Conservation (phyloP, 2,329 filamentous ascomycete species). For the Fusarium verticillioides region DNA sequence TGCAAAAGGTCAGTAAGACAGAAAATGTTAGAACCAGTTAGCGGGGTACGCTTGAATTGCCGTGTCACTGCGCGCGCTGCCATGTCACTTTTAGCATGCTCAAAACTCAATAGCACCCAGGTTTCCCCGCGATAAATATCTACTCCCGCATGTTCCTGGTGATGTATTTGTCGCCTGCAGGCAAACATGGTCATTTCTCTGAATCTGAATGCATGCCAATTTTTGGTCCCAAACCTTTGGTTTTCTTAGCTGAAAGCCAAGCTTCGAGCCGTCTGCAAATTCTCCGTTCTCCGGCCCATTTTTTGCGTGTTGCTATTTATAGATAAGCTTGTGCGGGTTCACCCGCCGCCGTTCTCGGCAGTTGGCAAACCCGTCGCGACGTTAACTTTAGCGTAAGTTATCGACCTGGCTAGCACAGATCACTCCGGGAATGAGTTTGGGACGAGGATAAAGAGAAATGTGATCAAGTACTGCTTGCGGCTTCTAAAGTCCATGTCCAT, state of each 20-base stretch:
- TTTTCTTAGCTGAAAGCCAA: background rate
- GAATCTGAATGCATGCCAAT: background rate
- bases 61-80: fast-evolving
- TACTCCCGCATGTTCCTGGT: fast-evolving
- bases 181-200: background rate
- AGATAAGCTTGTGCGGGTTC: background rate
- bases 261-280: background rate
- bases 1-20: fast-evolving
- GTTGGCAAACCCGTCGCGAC: fast-evolving
- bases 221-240: background rate
- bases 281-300: background rate
- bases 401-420: too few species aligned
- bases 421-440: too few species aligned
- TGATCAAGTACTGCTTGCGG: too few species aligned
- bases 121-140: fast-evolving
- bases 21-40: fast-evolving
- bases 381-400: too few species aligned
- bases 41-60: fast-evolving
- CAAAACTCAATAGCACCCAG: fast-evolving
- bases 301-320: background rate
- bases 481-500: background rate
- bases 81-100: fast-evolving
- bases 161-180: fast-evolving
- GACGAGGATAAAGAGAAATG: too few species aligned
- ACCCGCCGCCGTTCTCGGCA: background rate